phyloP scores from a whole-genome alignment of 2,329 filamentous ascomycete genomes.

The Penicillium freii region DNA sequence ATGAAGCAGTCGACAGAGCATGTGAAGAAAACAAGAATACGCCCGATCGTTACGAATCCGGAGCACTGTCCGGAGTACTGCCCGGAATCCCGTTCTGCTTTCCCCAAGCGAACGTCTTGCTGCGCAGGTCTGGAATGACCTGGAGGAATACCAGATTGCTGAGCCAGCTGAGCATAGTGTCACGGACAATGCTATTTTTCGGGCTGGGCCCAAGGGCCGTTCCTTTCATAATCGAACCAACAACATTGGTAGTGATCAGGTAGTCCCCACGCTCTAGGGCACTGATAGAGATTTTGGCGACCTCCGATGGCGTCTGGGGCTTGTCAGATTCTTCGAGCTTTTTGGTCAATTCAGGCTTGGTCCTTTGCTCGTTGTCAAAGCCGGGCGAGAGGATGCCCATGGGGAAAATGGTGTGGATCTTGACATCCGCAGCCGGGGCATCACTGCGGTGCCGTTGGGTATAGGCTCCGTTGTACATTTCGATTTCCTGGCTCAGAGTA shows the following conservation, averaged over 20 bases:
- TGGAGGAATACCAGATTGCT: slow-evolving; percentile 56
- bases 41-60: slow-evolving; percentile 4
- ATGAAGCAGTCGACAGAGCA: slow-evolving; percentile 8
- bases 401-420: slow-evolving; percentile 78
- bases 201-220: slow-evolving; percentile 52
- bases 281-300: slow-evolving; percentile 66
- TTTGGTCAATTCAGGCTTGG: slow-evolving; percentile 77
- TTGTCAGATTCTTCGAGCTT: slow-evolving; percentile 80
- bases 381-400: slow-evolving; percentile 79
- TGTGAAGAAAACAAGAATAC: not conserved
- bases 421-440: slow-evolving; percentile 63
- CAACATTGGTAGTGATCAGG: slow-evolving; percentile 70
- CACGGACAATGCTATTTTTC: slow-evolving; percentile 53
- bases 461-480: slow-evolving; percentile 73
- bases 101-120: slow-evolving; percentile 58
- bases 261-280: slow-evolving; percentile 80
- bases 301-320: slow-evolving; percentile 72
- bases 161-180: slow-evolving; percentile 56
- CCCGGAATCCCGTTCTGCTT: slow-evolving; percentile 51
- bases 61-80: slow-evolving; percentile 13
- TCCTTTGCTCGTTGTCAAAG: slow-evolving; percentile 69
- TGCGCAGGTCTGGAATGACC: slow-evolving; percentile 56
- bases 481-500: slow-evolving; percentile 75
- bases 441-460: slow-evolving; percentile 36
- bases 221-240: slow-evolving; percentile 71